These are phyloP conservation scores for Nephelium lappaceum DNA, from an alignment of 345 rosid genomes.

Conservation along the genomic window DNA sequence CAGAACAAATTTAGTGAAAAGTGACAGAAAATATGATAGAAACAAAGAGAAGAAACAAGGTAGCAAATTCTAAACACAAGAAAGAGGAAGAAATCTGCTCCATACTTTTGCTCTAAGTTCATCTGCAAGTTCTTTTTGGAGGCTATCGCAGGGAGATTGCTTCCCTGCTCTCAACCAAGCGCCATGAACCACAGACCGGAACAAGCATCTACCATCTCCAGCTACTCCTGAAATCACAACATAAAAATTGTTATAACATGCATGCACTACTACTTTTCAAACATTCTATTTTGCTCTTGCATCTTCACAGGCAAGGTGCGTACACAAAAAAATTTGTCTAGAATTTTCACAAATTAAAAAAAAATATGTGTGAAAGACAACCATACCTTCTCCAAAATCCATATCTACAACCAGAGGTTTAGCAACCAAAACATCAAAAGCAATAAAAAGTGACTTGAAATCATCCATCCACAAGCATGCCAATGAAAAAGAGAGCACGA, in stretches of 20 bases:
- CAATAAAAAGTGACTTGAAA: neutral
- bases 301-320: no score
- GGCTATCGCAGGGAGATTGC: constrained; percentile 56
- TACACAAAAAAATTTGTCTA: neutral
- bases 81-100: neutral
- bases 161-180: constrained; percentile 52
- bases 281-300: neutral
- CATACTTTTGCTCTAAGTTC: constrained; percentile 64
- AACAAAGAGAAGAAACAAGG: no score
- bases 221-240: constrained; percentile 46
- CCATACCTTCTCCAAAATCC: constrained; percentile 42
- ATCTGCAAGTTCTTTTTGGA: constrained; percentile 62
- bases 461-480: constrained; percentile 10
- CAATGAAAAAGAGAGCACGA: constrained; percentile 7
- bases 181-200: constrained; percentile 67
- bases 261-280: neutral
- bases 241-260: neutral
- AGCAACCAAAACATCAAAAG: neutral
- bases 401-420: constrained; percentile 25
- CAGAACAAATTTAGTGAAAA: neutral
- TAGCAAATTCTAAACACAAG: no score
- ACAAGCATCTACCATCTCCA: constrained; percentile 77
- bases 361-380: neutral
- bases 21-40: no score
- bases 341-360: neutral